Evolutionary conservation across 345 rosid genomes (phyloP), one percentile per base, ranked within the genome.

Genomic region (Cardamine occulta): DNA sequence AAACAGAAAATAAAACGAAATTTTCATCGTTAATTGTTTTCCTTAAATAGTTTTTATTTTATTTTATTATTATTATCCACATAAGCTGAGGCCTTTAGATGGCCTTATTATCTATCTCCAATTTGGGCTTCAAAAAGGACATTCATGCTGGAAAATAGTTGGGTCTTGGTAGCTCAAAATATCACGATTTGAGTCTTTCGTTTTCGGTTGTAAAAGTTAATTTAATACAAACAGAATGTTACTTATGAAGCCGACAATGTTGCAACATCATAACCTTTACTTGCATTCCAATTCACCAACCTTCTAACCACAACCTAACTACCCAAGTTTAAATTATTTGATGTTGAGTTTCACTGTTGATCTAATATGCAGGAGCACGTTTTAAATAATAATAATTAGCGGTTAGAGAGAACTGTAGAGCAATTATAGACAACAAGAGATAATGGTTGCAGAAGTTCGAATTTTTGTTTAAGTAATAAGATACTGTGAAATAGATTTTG

Each of bases 251-350:
- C 15, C 29, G 53, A 39, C 26, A 72, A 62, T 51, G 62, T 53
- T 62, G 68, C 69, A 72, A 72, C 52, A 47, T 37, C 53, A 42
- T 51, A 44, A 62, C 12, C 69, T 72, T 72, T 72, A 26, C 47
- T 62, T 72, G 69, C 68, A 62, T 51, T 62, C 62, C 19, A 51
- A 17, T 62, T 39, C 69, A 72, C 69, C 53, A 2, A 61, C 49
- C 58, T 60, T 59, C 11, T 37, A 72, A 72, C 51, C 29, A 44
- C 29, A 61, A 35, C 68, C 60, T 61, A 45, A 19, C 59, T 15
- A 34, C 49, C 42, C 1, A n/a, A 15, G 2, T 34, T 60, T 21
- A 9, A 9, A 60, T 23, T 4, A 71, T 48, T 48, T 48, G 58
- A 60, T 60, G 37, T 35, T 60, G 28, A 71, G 48, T 48, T 59